Base-by-base conservation (phyloP, 1,284 basidiomycete species). In the Fomitopsis betulina region DNA sequence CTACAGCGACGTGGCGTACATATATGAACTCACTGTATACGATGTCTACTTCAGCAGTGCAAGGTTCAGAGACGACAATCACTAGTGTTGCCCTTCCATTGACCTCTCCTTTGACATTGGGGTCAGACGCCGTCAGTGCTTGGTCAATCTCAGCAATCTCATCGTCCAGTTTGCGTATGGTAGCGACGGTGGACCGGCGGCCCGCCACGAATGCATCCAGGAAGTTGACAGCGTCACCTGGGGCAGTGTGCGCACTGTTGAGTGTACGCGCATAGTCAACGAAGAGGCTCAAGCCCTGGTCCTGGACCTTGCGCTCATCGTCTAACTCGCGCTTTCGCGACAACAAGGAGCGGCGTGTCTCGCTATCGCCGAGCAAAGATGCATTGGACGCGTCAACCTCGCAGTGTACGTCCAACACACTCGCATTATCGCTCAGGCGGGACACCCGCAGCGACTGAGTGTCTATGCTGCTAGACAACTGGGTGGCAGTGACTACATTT, bases 11-110 rank as follows among this genome's bases (percentile, higher is more conserved):
- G 23, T 25, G 49, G 25, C 6, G 49, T 10, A 27, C 42, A n/a
- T 21, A 39, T n/a, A n/a, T n/a, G n/a, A n/a, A 68, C 81, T 53
- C 65, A 84, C 82, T 74, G 62, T 86, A 85, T 10, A 79, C 80
- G n/a, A 85, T 65, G 54, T 75, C 79, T 53, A 85, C 70, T n/a
- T 79, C 72, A 23, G 77, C 70, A 2, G 68, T 63, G 4, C 66
- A 66, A 9, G 73, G 69, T 0, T 68, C 67, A 39, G 78, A 73
- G 2, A 78, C 69, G 51, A 65, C 59, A 17, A 82, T 66, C 17
- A 78, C 72, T 50, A 76, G 69, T 12, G 72, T 73, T 35, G 79
- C 75, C 49, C 73, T 68, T 19, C 73, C 76, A 12, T 61, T 63
- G 3, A 74, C 62, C 1, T 64, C 62, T 0, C 78, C 79, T 56